These are phyloP conservation scores for Neurospora sp. DNA, from an alignment of 495 filamentous ascomycete species.

Conservation along the genomic window DNA sequence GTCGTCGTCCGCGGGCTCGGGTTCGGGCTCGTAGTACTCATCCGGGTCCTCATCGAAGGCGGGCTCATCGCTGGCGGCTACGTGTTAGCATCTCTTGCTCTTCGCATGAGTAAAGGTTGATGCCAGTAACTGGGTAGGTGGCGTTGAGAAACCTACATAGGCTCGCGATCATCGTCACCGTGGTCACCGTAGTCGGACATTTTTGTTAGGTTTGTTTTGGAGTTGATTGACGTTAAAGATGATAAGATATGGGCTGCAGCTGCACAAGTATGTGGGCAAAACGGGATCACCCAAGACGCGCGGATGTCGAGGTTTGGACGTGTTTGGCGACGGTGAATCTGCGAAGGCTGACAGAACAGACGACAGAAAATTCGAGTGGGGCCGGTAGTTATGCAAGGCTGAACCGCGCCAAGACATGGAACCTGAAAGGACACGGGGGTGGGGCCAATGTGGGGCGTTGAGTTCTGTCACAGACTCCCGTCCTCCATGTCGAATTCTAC, in stretches of 20 bases:
- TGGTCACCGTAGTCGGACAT: constrained; percentile 87
- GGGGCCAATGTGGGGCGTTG: background rate
- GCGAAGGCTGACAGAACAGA: constrained; percentile 9
- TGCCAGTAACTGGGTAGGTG: constrained; percentile 1
- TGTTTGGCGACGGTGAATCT: background rate
- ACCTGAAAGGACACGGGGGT: background rate
- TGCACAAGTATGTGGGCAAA: background rate
- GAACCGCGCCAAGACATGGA: background rate
- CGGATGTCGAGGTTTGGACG: background rate
- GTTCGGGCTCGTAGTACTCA: constrained; percentile 58
- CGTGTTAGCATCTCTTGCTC: background rate
- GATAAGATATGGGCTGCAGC: background rate
- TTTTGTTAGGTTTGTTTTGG: constrained; percentile 7
- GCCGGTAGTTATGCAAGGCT: constrained; percentile 3
- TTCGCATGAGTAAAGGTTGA: background rate
- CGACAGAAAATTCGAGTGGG: constrained; percentile 22
- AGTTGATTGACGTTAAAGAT: background rate
- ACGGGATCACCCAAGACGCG: background rate
- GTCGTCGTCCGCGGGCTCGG: constrained; percentile 47
- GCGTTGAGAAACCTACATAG: constrained; percentile 21
- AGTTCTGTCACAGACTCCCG: too few relatives aligned
- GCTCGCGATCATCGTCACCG: constrained; percentile 45
- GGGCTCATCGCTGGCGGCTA: constrained; percentile 40
- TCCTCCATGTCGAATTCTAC: too few relatives aligned
- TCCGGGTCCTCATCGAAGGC: constrained; percentile 36